Percentiles rank a stretch among this genome's conserved stretches.
These are phyloP conservation scores for Xylaria telfairii DNA, from an alignment of 495 filamentous ascomycete species.

Conservation along the genomic window DNA sequence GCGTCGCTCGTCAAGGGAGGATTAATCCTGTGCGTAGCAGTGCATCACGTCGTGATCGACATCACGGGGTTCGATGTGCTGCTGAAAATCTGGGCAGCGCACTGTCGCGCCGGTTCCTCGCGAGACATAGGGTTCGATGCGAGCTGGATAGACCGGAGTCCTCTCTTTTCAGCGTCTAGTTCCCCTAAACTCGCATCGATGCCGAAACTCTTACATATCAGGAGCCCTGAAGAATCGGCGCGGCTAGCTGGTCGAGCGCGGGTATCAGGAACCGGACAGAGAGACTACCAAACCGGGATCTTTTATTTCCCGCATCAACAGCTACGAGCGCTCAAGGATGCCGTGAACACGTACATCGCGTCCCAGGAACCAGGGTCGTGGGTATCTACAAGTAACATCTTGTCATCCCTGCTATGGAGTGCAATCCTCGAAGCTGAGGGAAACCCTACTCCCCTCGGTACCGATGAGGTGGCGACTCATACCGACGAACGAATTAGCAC, in stretches of 20 bases:
- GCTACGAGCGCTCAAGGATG: conserved; percentile 30
- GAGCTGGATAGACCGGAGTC: conserved; percentile 31
- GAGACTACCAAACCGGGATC: conserved; percentile 20
- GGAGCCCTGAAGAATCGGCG: conserved; percentile 16
- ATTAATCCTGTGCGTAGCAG: conserved; percentile 32
- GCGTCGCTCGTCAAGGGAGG: conserved; percentile 35
- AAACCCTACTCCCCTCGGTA: not conserved
- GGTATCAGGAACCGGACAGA: not conserved
- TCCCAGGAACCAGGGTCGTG: conserved; percentile 22
- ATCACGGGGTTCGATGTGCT: conserved; percentile 37
- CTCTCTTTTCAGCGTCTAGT: not conserved
- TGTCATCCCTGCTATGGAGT: conserved; percentile 38
- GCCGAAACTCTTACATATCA: conserved; percentile 31
- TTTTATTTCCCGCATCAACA: conserved; percentile 32
- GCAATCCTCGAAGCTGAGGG: conserved; percentile 28
- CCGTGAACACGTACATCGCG: conserved; percentile 28
- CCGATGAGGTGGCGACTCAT: not conserved
- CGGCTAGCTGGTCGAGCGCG: not conserved
- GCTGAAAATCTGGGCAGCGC: conserved; percentile 39
- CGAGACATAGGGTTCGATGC: conserved; percentile 26
- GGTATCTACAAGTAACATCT: conserved; percentile 38
- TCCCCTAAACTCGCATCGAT: not conserved
- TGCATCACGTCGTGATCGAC: conserved; percentile 39
- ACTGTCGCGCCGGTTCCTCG: conserved; percentile 31
- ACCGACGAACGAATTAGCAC: conserved; percentile 13